phyloP scores from a whole-genome alignment of 1,139 yeast genomes.

The Trichomonascaceae sp. region DNA sequence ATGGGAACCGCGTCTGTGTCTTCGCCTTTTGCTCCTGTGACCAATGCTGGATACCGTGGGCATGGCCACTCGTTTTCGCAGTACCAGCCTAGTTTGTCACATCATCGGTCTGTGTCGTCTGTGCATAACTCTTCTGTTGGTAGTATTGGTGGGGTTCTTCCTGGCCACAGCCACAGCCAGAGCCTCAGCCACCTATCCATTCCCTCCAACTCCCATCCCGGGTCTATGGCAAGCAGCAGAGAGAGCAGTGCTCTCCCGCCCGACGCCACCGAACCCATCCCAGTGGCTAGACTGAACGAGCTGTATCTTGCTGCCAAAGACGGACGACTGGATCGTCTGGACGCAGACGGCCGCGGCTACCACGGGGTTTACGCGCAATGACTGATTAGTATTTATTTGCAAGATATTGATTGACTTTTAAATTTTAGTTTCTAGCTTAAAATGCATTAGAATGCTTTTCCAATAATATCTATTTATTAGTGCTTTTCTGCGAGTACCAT shows the following conservation, averaged over 20 bases:
- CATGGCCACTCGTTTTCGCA: conserved; percentile 2
- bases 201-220: conserved; percentile 7
- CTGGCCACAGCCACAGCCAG: not conserved
- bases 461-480: conserved; percentile 4
- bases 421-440: not conserved
- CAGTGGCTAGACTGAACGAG: conserved; percentile 34
- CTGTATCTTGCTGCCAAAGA: conserved; percentile 35
- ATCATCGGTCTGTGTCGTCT: no score
- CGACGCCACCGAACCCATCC: conserved; percentile 27
- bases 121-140: no score
- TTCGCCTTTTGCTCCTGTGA: no score
- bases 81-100: conserved; percentile 4
- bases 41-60: no score
- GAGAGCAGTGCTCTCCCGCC: conserved; percentile 14
- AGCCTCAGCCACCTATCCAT: not conserved
- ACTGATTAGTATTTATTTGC: conserved; percentile 3
- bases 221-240: conserved; percentile 11
- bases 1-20: no score
- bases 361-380: conserved; percentile 30
- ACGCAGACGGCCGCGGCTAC: conserved; percentile 31
- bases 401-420: not conserved
- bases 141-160: conserved; percentile 8
- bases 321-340: conserved; percentile 36
- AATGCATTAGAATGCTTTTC: not conserved
- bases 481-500: conserved; percentile 4